Base-by-base conservation (phyloP, 2,329 filamentous ascomycete species). In the Talaromyces marneffei region DNA sequence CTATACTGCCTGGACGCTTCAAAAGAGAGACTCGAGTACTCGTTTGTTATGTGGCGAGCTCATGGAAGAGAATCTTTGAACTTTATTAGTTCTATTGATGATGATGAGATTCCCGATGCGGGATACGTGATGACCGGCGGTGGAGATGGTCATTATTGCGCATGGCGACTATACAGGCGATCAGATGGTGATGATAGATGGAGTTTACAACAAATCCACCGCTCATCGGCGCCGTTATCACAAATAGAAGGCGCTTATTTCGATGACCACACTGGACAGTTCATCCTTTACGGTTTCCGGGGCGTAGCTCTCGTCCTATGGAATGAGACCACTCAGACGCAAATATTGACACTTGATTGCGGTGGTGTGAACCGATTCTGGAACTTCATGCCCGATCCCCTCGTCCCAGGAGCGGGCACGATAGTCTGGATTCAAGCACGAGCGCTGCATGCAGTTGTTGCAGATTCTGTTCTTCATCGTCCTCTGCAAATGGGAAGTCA, bases 341-440 rank as follows among this genome's bases (percentile, higher is more conserved):
- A 93, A 68, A 74, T 93, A 16, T 83, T 88, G 59, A 82, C 80
- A 0, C 81, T 96, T 31, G 87, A 92, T 54, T 97, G 93, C 70
- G 93, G 92, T 60, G 93, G 93, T 35, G 87, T 87, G 0, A 91
- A 96, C 70, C 84, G 93, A 59, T 87, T 83, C 33, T 97, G 91
- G 81, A 83, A 85, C 2, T 90, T 83, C 64, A 70, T 71, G 8
- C 69, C 72, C 12, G 66, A 66, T 7, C 59, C 61, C 1, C 65
- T 66, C 9, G 63, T 63, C 1, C 63, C 66, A 1, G 68, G 69
- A 44, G 77, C 76, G 42, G 81, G 81, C 1, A 60, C 46, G 9
- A 81, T 79, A 29, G 86, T 90, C 0, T 97, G 90, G 82, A 93
- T 88, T 2, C 87, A 90, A 72, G 85, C 86, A 4, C 84, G 85